Evolutionary conservation across 306 rosid species (phyloP), one percentile per base, ranked within the genome.

Genomic region (Fagus crenata): DNA sequence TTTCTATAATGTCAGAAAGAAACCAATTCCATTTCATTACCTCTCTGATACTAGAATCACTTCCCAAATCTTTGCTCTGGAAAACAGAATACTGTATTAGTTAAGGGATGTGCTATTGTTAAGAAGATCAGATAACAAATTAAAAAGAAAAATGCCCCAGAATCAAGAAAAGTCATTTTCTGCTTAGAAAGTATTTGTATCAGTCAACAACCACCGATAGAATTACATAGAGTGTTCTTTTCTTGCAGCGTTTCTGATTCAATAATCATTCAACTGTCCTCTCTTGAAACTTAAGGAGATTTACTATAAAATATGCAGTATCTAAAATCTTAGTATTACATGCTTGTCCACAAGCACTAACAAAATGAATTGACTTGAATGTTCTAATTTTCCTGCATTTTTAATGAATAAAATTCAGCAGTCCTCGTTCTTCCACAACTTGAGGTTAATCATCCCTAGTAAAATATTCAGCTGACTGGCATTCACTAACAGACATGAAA

Each of bases 31-130:
- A 69, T 60, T 68, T 18, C 40, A 53, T 42, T 88, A 95, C 98
- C 98, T 92, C 98, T 82, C 93, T 79, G 70, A 88, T 61, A 32
- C 56, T 77, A 56, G 89, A 82, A 43, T 63, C 78, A 71, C 40
- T 84, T 18, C 82, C 84, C 1, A 80, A 69, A 71, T 84, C 81
- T 69, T 77, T 86, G 42, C 81, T 91, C 97, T 94, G 88, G n/a
- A 72, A 33, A 81, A 81, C 54, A 83, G 35, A 84, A 71, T 11
- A 53, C 73, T 12, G 73, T 73, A 61, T 84, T 75, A 83, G 85
- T 79, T 58, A 69, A 77, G 7, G 31, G 42, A 65, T 71, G 12
- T 61, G 69, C 4, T 5, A 37, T 39, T 17, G 35, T 31, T 6
- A 49, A 35, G 22, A 14, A 31, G 0, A 49, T 18, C 39, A 72